Conservation (phyloP, 1,284 basidiomycete genomes). For the Pyrrhoderma lamaoense region DNA sequence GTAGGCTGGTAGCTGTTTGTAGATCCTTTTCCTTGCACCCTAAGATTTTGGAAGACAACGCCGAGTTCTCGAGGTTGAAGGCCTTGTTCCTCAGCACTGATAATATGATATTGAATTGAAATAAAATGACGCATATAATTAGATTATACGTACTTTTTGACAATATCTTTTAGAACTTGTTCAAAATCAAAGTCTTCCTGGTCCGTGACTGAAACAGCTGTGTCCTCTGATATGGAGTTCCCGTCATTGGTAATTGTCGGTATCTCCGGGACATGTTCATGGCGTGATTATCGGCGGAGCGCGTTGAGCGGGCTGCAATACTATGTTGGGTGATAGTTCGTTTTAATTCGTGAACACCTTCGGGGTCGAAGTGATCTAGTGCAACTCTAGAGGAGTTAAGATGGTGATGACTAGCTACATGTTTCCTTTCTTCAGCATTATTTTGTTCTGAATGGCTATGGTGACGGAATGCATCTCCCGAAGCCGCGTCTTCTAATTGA, state of each 20-base stretch:
- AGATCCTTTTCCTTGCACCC: constrained; percentile 22
- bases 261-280: background rate
- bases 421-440: too few relatives aligned
- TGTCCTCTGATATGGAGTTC: constrained; percentile 1
- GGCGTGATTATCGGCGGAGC: background rate
- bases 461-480: constrained; percentile 13
- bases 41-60: constrained; percentile 21
- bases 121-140: background rate
- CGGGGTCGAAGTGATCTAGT: constrained; percentile 12
- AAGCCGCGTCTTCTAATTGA: constrained; percentile 6
- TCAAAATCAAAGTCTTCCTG: constrained; percentile 15
- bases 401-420: too few relatives aligned
- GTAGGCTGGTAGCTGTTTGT: constrained; percentile 22
- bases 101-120: background rate
- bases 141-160: constrained; percentile 5
- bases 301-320: background rate
- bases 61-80: constrained; percentile 16
- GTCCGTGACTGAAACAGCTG: constrained; percentile 4
- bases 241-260: background rate
- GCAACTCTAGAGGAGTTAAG: too few relatives aligned
- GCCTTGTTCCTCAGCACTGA: constrained; percentile 7
- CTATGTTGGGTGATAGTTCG: constrained; percentile 17
- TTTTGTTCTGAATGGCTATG: background rate
- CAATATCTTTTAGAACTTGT: constrained; percentile 4
- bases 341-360: constrained; percentile 15